phyloP scores from a whole-genome alignment of 1,284 basidiomycete species.

The Macrocystidia cucumis region DNA sequence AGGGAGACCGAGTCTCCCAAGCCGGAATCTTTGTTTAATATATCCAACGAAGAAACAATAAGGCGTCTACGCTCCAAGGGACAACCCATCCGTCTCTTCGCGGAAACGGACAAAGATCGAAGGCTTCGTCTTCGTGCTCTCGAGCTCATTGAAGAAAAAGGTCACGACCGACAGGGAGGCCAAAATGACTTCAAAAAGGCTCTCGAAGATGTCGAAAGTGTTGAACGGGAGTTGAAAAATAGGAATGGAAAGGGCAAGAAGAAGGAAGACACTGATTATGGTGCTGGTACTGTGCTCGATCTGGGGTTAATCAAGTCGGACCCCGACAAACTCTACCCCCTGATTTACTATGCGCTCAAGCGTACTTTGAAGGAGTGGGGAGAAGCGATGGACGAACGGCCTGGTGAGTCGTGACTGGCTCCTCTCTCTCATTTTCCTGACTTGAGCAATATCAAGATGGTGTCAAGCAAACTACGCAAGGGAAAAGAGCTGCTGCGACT shows the following conservation, averaged over 20 bases:
- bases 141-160: constrained; percentile 90
- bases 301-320: constrained; percentile 82
- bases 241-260: constrained; percentile 58
- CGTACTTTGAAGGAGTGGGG: constrained; percentile 93
- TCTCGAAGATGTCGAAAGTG: constrained; percentile 84
- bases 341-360: constrained; percentile 97
- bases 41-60: constrained; percentile 90
- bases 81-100: constrained; percentile 93
- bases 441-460: constrained; percentile 35
- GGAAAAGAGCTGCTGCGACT: constrained; percentile 90
- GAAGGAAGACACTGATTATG: constrained; percentile 45
- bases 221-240: constrained; percentile 64
- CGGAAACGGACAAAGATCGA: constrained; percentile 91
- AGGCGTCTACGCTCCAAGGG: constrained; percentile 85
- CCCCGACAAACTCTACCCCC: constrained; percentile 93
- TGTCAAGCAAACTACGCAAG: constrained; percentile 83
- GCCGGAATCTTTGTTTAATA: constrained; percentile 71
- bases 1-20: constrained; percentile 34
- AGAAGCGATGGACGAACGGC: constrained; percentile 85
- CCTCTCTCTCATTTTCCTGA: not conserved
- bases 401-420: constrained; percentile 43
- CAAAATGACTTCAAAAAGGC: constrained; percentile 95
- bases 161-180: constrained; percentile 66
- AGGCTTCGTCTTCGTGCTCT: constrained; percentile 85
- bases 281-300: constrained; percentile 58